Percentiles rank a stretch among this genome's conserved stretches.
Evolutionary conservation across 176 grass and related monocot genomes (phyloP).

Genomic region (Microstegium vimineum): DNA sequence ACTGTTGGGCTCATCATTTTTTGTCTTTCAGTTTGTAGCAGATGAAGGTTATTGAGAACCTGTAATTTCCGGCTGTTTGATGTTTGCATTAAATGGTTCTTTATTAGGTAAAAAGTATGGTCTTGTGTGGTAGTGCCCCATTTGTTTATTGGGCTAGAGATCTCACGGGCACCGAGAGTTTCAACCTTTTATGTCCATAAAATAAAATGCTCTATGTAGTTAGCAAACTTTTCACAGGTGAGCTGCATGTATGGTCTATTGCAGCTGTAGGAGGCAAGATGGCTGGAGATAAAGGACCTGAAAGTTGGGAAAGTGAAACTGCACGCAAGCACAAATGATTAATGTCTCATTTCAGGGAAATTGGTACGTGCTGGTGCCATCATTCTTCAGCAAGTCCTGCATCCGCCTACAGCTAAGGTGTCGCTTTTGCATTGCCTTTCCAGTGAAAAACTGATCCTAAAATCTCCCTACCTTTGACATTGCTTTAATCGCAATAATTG

Average conservation of each 20-base stretch:
- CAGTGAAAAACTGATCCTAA: conserved; percentile 9
- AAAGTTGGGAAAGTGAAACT: conserved; percentile 11
- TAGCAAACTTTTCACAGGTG: background rate
- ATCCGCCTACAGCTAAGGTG: conserved; percentile 25
- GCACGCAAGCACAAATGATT: conserved; percentile 15
- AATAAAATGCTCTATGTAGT: background rate
- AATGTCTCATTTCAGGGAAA: conserved; percentile 7
- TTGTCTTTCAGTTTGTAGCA: background rate
- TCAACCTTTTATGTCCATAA: background rate
- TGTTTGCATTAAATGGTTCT: conserved; percentile 19
- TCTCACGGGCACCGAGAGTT: background rate
- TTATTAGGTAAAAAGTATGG: conserved; percentile 26
- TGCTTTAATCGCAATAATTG: conserved; percentile 28
- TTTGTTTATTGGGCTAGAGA: conserved; percentile 6
- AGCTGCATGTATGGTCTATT: background rate
- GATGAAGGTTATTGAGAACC: background rate
- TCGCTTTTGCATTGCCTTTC: conserved; percentile 41
- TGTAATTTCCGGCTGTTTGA: background rate
- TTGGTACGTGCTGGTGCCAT: conserved; percentile 29
- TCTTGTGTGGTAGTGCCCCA: background rate
- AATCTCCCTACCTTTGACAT: conserved; percentile 6
- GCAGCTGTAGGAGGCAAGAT: background rate
- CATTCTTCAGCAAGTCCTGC: conserved; percentile 16
- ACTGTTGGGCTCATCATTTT: background rate
- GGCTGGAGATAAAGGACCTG: background rate